Evolutionary conservation across 345 rosid genomes (phyloP), one percentile per base, ranked within the genome.

Genomic region (Syzygium oleosum): DNA sequence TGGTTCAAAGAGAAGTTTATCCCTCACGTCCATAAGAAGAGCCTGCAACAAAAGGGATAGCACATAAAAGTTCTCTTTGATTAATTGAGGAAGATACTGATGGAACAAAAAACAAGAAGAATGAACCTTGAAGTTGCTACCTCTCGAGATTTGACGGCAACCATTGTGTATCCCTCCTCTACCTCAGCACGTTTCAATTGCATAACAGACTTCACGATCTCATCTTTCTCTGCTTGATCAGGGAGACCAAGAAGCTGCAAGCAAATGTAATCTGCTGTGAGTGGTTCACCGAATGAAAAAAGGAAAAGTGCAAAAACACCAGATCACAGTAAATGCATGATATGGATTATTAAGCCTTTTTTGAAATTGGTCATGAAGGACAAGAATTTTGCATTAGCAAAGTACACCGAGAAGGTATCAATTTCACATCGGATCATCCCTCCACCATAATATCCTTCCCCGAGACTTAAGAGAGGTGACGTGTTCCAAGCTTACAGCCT

Each of bases 1-100:
- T 87, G 98, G 94, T 90, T 96, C 99, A 89, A 98, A 98, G 52
- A 98, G 98, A 89, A 98, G 97, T 89, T 98, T 98, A 88, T 96
- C 99, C 90, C 99, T 95, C 86, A 95, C 90, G 90, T 98, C 98
- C 98, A 95, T 94, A 80, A 98, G 93, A 89, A 98, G 96, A 89
- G 95, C 96, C 99, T 96, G 92, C 87, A 88, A 89, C 52, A 59
- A 79, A 89, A 38, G 65, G 77, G 73, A 54, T 51, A 38, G 85
- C 25, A 4, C 9, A 63, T 46, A 88, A 16, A 85, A 73, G 52
- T 59, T n/a, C 63, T 11, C 52, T 51, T 10, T 9, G 52, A n/a
- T 25, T 49, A 61, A 85, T 84, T 52, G 68, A 84, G 38, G 49
- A 84, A 55, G 79, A 61, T 43, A 55, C 29, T 63, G 8, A 55